Evolutionary conservation across 2,329 filamentous ascomycete species (phyloP), one percentile per base, ranked within the genome.

Genomic region (Rachicladosporium sp.): DNA sequence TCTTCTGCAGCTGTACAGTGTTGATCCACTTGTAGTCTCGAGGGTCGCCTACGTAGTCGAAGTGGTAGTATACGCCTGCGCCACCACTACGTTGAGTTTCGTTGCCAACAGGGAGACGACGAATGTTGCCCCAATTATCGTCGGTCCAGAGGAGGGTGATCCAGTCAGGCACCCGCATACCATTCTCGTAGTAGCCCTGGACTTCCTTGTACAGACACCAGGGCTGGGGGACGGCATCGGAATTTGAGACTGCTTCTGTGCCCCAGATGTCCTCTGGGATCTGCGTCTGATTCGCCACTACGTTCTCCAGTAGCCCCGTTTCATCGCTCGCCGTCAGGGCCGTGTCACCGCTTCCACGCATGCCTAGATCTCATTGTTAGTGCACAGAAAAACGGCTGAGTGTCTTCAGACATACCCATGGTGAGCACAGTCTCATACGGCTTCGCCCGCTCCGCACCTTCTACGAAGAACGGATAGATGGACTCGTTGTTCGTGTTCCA

Each of bases 131-230:
- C 66, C 45, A 52, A 33, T 52, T 82, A 58, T 83, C 79, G 53
- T 82, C 79, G 0, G 76, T 69, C 71, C 77, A 82, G 4, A 82
- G 65, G 15, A 83, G 63, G 2, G 76, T 82, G 21, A 83, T 71
- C 50, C 80, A 71, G 30, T 82, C 78, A 0, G 78, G 59, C 56
- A 81, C 69, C 2, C 63, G 60, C 53, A 83, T 67, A 2, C 79
- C 79, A n/a, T 72, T 66, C 42, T 79, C 73, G 42, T 78, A 74
- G 54, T 84, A 83, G 5, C 73, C 71, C 58, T 80, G 77, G 2
- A 85, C 78, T 54, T 85, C 80, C 53, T 82, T 83, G 59, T 84
- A 85, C 44, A 84, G 60, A 49, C 78, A 82, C 78, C 80, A 83
- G 60, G 78, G 69, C 57, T 83, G 79, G 4, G 80, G 78, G 1